Evolutionary conservation across 176 grass and related monocot species (phyloP), one percentile per base, ranked within the genome.

Genomic region (Oryza glaberrima): DNA sequence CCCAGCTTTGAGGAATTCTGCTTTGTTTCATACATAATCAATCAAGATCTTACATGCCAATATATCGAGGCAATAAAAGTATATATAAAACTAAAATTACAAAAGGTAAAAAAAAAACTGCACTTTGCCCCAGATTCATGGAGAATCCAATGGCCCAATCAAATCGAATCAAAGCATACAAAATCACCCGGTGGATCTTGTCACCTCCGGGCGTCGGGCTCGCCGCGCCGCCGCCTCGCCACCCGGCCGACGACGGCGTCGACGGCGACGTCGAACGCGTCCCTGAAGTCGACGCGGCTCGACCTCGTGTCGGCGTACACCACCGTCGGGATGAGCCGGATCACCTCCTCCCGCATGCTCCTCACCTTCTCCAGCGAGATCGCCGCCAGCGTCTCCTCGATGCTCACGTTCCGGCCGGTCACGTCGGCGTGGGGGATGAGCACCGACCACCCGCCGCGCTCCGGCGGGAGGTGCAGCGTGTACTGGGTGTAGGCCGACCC

Each of bases 401-500:
- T 91, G 63, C 82, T 90, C 38, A 87, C 91, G 17, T 80, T 90
- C 67, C 86, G 38, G 12, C n/a, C 76, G 6, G 72, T 56, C 3
- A 91, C 40, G 7, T 92, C 83, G 8, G 75, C 63, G 34, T 88
- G 74, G 73, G 61, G 58, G 35, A 92, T 82, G 54, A 91, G 88
- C 77, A 89, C 92, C 14, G 92, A 94, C 23, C 77, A 95, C 1
- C 16, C 85, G 10, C 70, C 51, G 41, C 44, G 87, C 15, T 87
- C 82, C 25, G 70, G 40, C 2, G 94, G 90, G 12, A 93, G 64
- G 87, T 93, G 88, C 86, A 84, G 81, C 69, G 58, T 83, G 81
- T 96, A 96, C 86, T 96, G 94, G 13, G 46, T 65, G 77, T 93
- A 93, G 3, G 88, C 91, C 5, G 94, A 91, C 0, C 73, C 77